These are phyloP conservation scores for Yamadazyma friedrichii DNA, from an alignment of 1,139 yeast species.

Conservation along the genomic window DNA sequence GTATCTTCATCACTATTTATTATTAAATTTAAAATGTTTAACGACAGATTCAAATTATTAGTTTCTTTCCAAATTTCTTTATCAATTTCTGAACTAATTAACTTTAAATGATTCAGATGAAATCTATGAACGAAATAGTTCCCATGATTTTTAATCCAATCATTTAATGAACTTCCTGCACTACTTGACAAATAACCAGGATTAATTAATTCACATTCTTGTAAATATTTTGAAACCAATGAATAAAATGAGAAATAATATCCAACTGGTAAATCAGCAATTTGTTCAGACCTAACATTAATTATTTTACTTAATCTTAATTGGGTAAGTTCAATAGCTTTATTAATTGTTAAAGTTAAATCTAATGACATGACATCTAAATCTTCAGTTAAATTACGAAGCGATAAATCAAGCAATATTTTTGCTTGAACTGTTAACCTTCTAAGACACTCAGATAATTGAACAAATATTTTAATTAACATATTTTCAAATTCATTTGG, in stretches of 20 bases:
- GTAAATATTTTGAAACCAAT: constrained; percentile 65
- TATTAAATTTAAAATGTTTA: constrained; percentile 54
- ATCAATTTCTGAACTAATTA: constrained; percentile 52
- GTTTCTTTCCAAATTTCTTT: constrained; percentile 77
- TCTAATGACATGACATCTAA: constrained; percentile 59
- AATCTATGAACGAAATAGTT: constrained; percentile 57
- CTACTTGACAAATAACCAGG: constrained; percentile 65
- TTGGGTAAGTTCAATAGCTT: constrained; percentile 73
- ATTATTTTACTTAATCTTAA: constrained; percentile 75
- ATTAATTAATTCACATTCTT: constrained; percentile 81
- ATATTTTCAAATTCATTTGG: constrained; percentile 73
- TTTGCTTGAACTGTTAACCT: constrained; percentile 80
- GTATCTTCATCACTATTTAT: constrained; percentile 44
- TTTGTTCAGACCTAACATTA: constrained; percentile 73
- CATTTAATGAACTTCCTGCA: constrained; percentile 53
- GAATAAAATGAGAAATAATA: constrained; percentile 67
- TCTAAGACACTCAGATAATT: constrained; percentile 69
- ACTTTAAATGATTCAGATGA: constrained; percentile 51
- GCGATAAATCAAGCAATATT: constrained; percentile 67
- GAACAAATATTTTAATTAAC: constrained; percentile 60
- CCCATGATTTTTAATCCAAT: constrained; percentile 66
- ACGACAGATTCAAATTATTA: constrained; percentile 38
- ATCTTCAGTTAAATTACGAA: constrained; percentile 45
- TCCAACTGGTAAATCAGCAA: constrained; percentile 52
- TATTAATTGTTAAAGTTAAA: constrained; percentile 57